These are phyloP conservation scores for Trypanosoma scelopori DNA, from an alignment of 208 protist species.

Conservation along the genomic window DNA sequence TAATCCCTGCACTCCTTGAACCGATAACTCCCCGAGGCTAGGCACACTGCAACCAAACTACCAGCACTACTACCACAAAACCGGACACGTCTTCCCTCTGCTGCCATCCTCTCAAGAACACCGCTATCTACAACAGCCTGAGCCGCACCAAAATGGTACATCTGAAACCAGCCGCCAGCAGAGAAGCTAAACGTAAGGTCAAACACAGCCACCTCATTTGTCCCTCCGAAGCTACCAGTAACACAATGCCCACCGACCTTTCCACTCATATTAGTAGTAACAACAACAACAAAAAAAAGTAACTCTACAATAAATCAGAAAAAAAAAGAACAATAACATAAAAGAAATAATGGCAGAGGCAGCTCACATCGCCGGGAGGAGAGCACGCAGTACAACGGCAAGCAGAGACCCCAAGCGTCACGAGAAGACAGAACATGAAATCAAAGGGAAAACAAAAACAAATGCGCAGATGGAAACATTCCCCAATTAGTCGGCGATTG, in stretches of 20 bases:
- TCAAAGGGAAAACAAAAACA: slow-evolving; percentile 9
- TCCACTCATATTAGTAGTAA: too few species aligned
- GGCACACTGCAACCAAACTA: slow-evolving; percentile 41
- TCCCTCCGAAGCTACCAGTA: too few species aligned
- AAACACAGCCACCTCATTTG: too few species aligned
- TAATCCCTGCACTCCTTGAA: slow-evolving; percentile 48
- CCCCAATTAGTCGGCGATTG: neutral
- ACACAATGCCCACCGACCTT: too few species aligned
- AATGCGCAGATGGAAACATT: slow-evolving; percentile 12
- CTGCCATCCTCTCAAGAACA: slow-evolving; percentile 43
- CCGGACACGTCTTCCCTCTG: slow-evolving; percentile 57
- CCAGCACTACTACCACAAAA: slow-evolving; percentile 68
- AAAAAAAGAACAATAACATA: too few species aligned
- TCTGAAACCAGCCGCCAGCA: slow-evolving; percentile 75
- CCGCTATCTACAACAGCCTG: slow-evolving; percentile 69
- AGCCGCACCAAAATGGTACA: slow-evolving; percentile 79
- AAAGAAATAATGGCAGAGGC: slow-evolving; percentile 6
- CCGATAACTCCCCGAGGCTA: slow-evolving; percentile 47
- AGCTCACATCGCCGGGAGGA: too few species aligned
- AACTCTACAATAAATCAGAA: too few species aligned
- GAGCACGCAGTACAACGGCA: neutral
- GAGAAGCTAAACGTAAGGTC: slow-evolving; percentile 79
- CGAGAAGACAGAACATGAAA: slow-evolving; percentile 20
- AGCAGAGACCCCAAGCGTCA: neutral
- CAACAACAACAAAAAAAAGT: too few species aligned